Conservation (phyloP, 129 eudicot genomes). For the Deinandra increscens region DNA sequence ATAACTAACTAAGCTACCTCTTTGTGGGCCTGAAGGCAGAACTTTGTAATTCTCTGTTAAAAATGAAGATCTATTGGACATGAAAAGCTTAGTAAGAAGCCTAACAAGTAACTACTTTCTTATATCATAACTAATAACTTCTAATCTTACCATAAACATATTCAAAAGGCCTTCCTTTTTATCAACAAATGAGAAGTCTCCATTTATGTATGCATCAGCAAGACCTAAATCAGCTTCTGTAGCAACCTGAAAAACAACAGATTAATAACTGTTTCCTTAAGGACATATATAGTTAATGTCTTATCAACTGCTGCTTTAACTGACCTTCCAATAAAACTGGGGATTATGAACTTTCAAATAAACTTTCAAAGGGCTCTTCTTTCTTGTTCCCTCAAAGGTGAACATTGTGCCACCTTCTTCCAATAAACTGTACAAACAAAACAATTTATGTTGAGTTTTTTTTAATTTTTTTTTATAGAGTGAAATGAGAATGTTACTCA, state of each 20-base stretch:
- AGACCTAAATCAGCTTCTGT: slow-evolving; percentile 93
- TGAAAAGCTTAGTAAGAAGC: slow-evolving; percentile 1
- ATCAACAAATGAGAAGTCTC: slow-evolving; percentile 89
- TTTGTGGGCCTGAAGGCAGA: slow-evolving; percentile 39
- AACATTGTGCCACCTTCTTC: slow-evolving; percentile 88
- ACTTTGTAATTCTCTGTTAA: slow-evolving; percentile 56
- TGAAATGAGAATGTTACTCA: slow-evolving; percentile 44
- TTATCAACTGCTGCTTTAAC: background rate
- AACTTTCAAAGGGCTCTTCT: slow-evolving; percentile 47
- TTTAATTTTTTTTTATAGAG: no score
- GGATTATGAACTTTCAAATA: slow-evolving; percentile 70
- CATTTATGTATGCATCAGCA: slow-evolving; percentile 92
- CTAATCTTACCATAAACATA: slow-evolving; percentile 65
- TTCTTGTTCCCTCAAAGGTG: slow-evolving; percentile 70
- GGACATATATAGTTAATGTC: background rate
- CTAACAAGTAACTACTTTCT: background rate
- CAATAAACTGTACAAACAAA: slow-evolving; percentile 42
- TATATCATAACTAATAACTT: slow-evolving; percentile 2
- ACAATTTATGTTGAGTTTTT: no score
- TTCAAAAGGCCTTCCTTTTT: slow-evolving; percentile 72
- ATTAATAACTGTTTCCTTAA: background rate
- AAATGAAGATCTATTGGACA: slow-evolving; percentile 56
- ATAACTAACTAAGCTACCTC: slow-evolving; percentile 46
- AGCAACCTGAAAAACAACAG: slow-evolving; percentile 48
- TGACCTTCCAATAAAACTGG: slow-evolving; percentile 93